Percentiles rank a stretch among this genome's conserved stretches.
These are phyloP conservation scores for Wickerhamomyces mucosus DNA, from an alignment of 805 yeast genomes.

Conservation along the genomic window DNA sequence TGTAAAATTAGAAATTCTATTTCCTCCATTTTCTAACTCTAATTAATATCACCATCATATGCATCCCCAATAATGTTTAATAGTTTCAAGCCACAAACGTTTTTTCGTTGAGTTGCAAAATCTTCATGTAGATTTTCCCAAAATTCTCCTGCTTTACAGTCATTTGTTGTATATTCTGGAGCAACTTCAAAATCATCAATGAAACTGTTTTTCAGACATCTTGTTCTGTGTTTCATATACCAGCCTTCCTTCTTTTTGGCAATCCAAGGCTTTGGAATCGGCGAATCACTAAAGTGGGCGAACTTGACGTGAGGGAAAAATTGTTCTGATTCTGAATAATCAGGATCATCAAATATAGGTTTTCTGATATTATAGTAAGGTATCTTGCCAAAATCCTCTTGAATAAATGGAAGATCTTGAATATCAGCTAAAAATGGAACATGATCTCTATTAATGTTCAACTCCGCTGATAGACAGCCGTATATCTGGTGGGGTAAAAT, in stretches of 20 bases:
- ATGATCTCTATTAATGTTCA: constrained; percentile 28
- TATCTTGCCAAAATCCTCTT: neutral
- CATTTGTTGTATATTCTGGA: constrained; percentile 8
- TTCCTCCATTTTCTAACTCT: no score
- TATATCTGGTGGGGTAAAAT: constrained; percentile 42
- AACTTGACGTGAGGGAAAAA: constrained; percentile 27
- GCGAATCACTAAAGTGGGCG: constrained; percentile 58
- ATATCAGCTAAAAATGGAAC: constrained; percentile 34
- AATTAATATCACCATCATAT: constrained; percentile 1
- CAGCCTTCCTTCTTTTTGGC: constrained; percentile 3
- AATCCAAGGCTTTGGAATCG: constrained; percentile 60
- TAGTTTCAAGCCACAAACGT: constrained; percentile 15
- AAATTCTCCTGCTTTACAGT: constrained; percentile 15
- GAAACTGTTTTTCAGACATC: constrained; percentile 13
- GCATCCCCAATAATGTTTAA: neutral
- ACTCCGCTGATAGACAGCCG: constrained; percentile 43
- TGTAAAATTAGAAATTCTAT: no score
- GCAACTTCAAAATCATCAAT: constrained; percentile 3
- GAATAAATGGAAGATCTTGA: constrained; percentile 21
- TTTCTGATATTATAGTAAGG: constrained; percentile 8
- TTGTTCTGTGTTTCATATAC: constrained; percentile 10
- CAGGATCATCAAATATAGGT: constrained; percentile 4
- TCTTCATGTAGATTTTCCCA: constrained; percentile 15
- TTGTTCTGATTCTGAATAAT: constrained; percentile 2
- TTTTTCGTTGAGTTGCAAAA: constrained; percentile 11